Base-by-base conservation (phyloP, 2,329 filamentous ascomycete genomes). In the Dactylellina leptospora region DNA sequence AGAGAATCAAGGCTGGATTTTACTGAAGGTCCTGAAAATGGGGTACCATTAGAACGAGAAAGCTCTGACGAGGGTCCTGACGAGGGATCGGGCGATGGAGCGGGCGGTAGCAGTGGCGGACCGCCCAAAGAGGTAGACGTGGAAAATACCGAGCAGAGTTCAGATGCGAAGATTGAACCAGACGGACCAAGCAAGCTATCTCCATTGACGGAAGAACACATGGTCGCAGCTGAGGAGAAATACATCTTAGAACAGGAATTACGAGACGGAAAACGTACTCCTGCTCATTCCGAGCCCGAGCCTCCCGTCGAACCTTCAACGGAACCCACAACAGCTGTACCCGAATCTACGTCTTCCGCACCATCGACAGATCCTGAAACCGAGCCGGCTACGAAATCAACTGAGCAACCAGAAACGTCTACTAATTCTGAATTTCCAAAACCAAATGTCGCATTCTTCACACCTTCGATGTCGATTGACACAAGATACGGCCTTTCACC, bases 401-500 rank as follows among this genome's bases (percentile, higher is more conserved):
- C 20, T 25, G 38, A 13, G 36, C 13, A 50, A 36, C 5, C 38
- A 13, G 56, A 69, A 10, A n/a, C 9, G 16, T 18, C 30, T 3
- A 4, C 27, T n/a, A 25, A 54, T 5, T 25, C 61, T 10, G 42
- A 61, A 22, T 33, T 18, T 4, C 20, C 11, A 10, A 63, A 45
- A 30, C 45, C 59, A 16, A 51, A 58, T n/a, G 59, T 64, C 20
- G 54, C 63, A 66, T 76, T 22, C 22, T 71, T 71, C 44, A 71
- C 66, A 59, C 53, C 64, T 16, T 62, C 56, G 2, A 16, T 60
- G 9, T 48, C 44, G 18, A 23, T 61, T 30, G 69, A 64, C 8
- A 55, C 68, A 75, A 78, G 79, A 20, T 82, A 82, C 75, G 76
- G 78, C n/a, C 74, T 83, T 47, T 78, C 78, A 18, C 78, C 81